Percentiles rank a stretch among this genome's conserved stretches.
These are phyloP conservation scores for Fusarium abutilonis DNA, from an alignment of 2,329 filamentous ascomycete species.

Conservation along the genomic window DNA sequence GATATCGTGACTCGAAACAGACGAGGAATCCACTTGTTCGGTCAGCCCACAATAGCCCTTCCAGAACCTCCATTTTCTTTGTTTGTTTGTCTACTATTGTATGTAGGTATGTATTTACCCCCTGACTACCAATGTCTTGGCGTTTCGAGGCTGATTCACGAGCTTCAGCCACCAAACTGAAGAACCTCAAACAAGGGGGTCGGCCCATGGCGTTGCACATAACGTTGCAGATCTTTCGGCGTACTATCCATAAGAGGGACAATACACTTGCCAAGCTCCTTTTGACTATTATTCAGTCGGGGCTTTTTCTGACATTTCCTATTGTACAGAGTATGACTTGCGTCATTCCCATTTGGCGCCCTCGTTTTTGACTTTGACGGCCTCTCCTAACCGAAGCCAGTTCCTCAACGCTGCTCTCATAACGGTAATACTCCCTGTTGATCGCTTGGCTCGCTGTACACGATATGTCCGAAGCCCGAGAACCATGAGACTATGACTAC, in stretches of 20 bases:
- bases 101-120: constrained; percentile 1
- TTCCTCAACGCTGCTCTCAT: constrained; percentile 14
- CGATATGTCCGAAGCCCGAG: neutral
- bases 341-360: constrained; percentile 14
- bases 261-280: constrained; percentile 8
- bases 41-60: constrained; percentile 6
- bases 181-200: constrained; percentile 24
- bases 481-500: neutral
- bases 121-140: constrained; percentile 21
- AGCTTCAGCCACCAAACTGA: constrained; percentile 22
- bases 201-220: constrained; percentile 14
- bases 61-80: constrained; percentile 17
- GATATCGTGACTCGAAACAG: constrained; percentile 25
- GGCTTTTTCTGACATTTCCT: constrained; percentile 2
- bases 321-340: constrained; percentile 2
- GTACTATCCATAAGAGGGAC: constrained; percentile 19
- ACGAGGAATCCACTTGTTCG: constrained; percentile 11
- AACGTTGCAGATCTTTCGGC: constrained; percentile 29
- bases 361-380: constrained; percentile 24
- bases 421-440: constrained; percentile 13
- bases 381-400: constrained; percentile 17
- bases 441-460: constrained; percentile 13
- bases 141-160: constrained; percentile 30
- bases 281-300: constrained; percentile 2
- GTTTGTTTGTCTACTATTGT: neutral